Base-by-base conservation (phyloP, 2,329 filamentous ascomycete species). In the Penicillium vulpinum region DNA sequence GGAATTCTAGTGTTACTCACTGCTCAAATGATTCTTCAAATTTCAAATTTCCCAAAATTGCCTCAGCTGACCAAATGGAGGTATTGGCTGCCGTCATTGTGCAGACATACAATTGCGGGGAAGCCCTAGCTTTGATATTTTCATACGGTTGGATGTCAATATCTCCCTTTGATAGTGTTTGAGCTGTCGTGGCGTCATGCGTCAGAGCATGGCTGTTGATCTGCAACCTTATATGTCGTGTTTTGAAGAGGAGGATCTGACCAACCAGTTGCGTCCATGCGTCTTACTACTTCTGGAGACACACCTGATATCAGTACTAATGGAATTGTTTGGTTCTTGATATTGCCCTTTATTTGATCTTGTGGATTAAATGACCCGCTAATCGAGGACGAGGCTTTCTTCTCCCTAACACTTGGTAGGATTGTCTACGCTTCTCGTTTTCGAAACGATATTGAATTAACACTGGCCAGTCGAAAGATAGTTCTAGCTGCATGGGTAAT, bases 71-170 rank as follows among this genome's bases (percentile, higher is more conserved):
- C 58, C 41, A 22, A 6, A 21, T 28, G 29, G 40, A n/a, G 16
- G 26, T 36, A 31, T 44, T 57, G 51, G 47, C 51, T 53, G 41
- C 40, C 57, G 61, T 63, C 61, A 63, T 60, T 51, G 29, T 62
- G 59, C 59, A 63, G 51, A 46, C 43, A 15, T 55, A 26, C 13
- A n/a, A 51, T 54, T 44, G 50, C 53, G 58, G 52, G 52, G 51
- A 44, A 33, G 44, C 26, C 21, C 21, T 16, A n/a, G 21, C 21
- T 41, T 21, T 18, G 11, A 15, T 29, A 7, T 45, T 21, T 38
- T 7, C 18, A 41, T 24, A 40, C 21, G 21, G 43, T 48, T 54
- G 26, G 43, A 40, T 33, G 18, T 31, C 5, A 26, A 5, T 22
- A 16, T 26, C 22, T 47, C 6, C 21, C 24, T 26, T 35, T 6